phyloP scores from a whole-genome alignment of 2,329 filamentous ascomycete genomes.

The Fusarium phyllophilum region DNA sequence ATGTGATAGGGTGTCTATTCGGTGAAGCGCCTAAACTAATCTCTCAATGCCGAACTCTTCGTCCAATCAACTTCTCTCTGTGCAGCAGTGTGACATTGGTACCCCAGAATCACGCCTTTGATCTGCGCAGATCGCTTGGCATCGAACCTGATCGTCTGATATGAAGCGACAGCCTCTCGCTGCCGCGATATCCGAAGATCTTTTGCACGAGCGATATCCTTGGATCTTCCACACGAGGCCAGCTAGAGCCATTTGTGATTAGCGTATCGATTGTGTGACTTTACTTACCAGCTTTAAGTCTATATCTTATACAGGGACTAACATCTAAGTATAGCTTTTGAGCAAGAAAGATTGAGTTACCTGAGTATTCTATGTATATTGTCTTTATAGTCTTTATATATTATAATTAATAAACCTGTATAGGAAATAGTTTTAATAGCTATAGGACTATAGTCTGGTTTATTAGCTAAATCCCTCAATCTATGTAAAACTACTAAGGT shows the following conservation, averaged over 20 bases:
- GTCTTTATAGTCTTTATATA: neutral
- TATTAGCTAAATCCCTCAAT: neutral
- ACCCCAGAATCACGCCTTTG: neutral
- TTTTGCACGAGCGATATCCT: neutral
- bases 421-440: too few relatives aligned
- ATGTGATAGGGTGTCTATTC: neutral
- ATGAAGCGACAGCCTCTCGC: neutral
- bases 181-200: neutral
- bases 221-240: neutral
- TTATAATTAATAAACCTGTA: fast-evolving
- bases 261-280: too few relatives aligned
- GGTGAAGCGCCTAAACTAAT: neutral
- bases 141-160: neutral
- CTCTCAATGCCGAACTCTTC: neutral
- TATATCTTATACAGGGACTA: neutral
- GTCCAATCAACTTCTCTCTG: neutral
- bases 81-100: neutral
- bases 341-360: too few relatives aligned
- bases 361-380: too few relatives aligned
- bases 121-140: neutral
- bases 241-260: fast-evolving
- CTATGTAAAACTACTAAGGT: fast-evolving
- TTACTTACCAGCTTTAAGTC: neutral
- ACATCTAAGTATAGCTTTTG: too few relatives aligned
- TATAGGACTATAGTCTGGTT: too few relatives aligned